A percentile compares a stretch with the other conserved stretches of the same genome.
Conservation (phyloP, 2,329 filamentous ascomycete species). For the Apiospora arundinis region DNA sequence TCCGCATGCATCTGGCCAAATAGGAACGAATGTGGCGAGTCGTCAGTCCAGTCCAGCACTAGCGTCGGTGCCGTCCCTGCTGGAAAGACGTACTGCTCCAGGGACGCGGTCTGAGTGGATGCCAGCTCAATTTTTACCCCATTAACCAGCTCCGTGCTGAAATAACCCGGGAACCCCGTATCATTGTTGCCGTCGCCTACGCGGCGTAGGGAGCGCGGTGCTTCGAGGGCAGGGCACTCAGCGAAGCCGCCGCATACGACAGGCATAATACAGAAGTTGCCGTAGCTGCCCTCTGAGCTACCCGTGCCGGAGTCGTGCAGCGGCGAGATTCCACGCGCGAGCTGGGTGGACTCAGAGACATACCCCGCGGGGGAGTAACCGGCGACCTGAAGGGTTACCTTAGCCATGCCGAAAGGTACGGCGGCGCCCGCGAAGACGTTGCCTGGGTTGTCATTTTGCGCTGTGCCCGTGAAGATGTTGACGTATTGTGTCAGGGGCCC, state of each 20-base stretch:
- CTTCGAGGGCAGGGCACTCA: not conserved
- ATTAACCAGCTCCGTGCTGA: conserved; percentile 6
- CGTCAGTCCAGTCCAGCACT: conserved; percentile 18
- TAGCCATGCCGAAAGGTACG: conserved; percentile 4
- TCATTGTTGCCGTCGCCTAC: not conserved
- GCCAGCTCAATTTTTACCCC: conserved; percentile 4
- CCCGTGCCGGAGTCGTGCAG: conserved; percentile 19
- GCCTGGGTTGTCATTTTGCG: conserved; percentile 9
- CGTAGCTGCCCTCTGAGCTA: conserved; percentile 18
- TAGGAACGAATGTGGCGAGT: not conserved
- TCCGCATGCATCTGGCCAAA: conserved; percentile 8
- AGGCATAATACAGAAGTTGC: conserved; percentile 20
- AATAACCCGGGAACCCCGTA: conserved; percentile 12
- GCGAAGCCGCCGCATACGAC: conserved; percentile 7
- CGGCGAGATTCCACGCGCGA: not conserved
- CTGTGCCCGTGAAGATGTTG: conserved; percentile 20
- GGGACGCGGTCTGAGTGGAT: not conserved
- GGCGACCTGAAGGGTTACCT: conserved; percentile 1
- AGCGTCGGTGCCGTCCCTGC: conserved; percentile 1
- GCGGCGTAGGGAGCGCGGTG: not conserved
- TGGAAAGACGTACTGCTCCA: conserved; percentile 5
- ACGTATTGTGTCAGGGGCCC: conserved; percentile 12
- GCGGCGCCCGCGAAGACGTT: conserved; percentile 19
- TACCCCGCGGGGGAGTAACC: conserved; percentile 12
- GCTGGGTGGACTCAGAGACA: conserved; percentile 17